phyloP scores from a whole-genome alignment of 306 rosid genomes.

The Dryas drummondii region DNA sequence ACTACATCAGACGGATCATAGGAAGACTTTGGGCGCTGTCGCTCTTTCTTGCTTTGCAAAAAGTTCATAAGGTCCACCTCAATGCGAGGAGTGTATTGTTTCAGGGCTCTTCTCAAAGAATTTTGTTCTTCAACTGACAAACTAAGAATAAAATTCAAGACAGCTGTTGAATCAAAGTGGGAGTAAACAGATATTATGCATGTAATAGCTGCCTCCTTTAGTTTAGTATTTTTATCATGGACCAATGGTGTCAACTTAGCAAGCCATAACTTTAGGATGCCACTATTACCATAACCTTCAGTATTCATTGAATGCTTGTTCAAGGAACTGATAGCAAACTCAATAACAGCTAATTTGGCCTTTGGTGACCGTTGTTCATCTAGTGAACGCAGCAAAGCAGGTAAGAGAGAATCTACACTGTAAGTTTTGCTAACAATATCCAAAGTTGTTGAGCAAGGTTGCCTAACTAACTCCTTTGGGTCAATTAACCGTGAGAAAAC shows the following conservation, averaged over 20 bases:
- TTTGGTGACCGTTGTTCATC: slow-evolving; percentile 99
- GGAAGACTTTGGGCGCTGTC: slow-evolving; percentile 75
- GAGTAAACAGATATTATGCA: slow-evolving; percentile 96
- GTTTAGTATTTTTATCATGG: slow-evolving; percentile 84
- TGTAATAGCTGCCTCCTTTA: slow-evolving; percentile 92
- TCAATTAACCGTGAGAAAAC: slow-evolving; percentile 97
- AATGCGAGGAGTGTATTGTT: slow-evolving; percentile 95
- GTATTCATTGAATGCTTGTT: slow-evolving; percentile 75
- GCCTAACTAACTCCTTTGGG: slow-evolving; percentile 94
- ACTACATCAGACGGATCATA: slow-evolving; percentile 87
- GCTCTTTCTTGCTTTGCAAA: slow-evolving; percentile 93
- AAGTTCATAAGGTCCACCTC: slow-evolving; percentile 94
- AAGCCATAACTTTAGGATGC: slow-evolving; percentile 95
- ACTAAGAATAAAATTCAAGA: slow-evolving; percentile 86
- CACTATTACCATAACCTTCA: slow-evolving; percentile 83
- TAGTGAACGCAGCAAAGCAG: slow-evolving; percentile 90
- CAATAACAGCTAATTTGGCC: slow-evolving; percentile 97
- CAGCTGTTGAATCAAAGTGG: slow-evolving; percentile 85
- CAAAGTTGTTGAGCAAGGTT: slow-evolving; percentile 80
- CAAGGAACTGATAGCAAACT: slow-evolving; percentile 82
- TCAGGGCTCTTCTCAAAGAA: slow-evolving; percentile 94
- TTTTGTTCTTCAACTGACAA: slow-evolving; percentile 95
- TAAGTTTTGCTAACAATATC: slow-evolving; percentile 84
- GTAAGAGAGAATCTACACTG: slow-evolving; percentile 83
- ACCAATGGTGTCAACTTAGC: slow-evolving; percentile 84